Percentiles rank a stretch among this genome's conserved stretches.
These are phyloP conservation scores for Wickerhamiella infanticola DNA, from an alignment of 1,139 yeast genomes.

Conservation along the genomic window DNA sequence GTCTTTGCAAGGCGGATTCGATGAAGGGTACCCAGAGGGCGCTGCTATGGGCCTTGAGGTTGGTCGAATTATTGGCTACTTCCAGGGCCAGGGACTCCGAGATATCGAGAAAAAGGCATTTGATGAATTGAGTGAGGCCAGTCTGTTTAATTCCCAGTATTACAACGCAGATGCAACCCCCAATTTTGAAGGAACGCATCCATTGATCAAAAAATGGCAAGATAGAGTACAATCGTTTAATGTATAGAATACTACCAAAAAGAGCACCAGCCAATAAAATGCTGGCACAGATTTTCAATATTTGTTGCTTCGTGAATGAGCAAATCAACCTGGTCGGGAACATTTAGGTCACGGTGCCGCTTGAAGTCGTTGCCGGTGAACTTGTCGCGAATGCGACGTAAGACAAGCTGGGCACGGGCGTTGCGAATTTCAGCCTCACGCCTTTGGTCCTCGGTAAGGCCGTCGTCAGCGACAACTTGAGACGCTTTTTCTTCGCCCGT, in stretches of 20 bases:
- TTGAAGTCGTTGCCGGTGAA: slow-evolving; percentile 87
- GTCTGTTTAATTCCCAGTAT: slow-evolving; percentile 34
- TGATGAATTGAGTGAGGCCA: slow-evolving; percentile 36
- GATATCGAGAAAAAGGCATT: slow-evolving; percentile 27
- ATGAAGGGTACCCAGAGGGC: slow-evolving; percentile 62
- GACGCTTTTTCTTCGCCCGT: slow-evolving; percentile 37
- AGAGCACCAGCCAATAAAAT: slow-evolving; percentile 97
- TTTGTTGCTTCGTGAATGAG: slow-evolving; percentile 93
- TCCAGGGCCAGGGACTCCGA: slow-evolving; percentile 19
- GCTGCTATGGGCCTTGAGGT: slow-evolving; percentile 49
- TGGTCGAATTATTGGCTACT: slow-evolving; percentile 48
- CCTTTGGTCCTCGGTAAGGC: slow-evolving; percentile 35
- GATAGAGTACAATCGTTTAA: neutral
- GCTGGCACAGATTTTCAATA: slow-evolving; percentile 90
- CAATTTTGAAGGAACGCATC: slow-evolving; percentile 23
- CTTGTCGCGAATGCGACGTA: slow-evolving; percentile 82
- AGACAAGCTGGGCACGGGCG: slow-evolving; percentile 82
- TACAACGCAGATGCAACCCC: slow-evolving; percentile 37
- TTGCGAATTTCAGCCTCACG: slow-evolving; percentile 71
- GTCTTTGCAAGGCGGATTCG: slow-evolving; percentile 67
- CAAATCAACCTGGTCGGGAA: slow-evolving; percentile 84
- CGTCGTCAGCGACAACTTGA: slow-evolving; percentile 8
- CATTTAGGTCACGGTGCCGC: slow-evolving; percentile 52
- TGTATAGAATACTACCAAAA: slow-evolving; percentile 49
- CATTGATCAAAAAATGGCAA: slow-evolving; percentile 29